Evolutionary conservation across 768 basidiomycete species (phyloP).

Genomic region (Serendipita vermifera): DNA sequence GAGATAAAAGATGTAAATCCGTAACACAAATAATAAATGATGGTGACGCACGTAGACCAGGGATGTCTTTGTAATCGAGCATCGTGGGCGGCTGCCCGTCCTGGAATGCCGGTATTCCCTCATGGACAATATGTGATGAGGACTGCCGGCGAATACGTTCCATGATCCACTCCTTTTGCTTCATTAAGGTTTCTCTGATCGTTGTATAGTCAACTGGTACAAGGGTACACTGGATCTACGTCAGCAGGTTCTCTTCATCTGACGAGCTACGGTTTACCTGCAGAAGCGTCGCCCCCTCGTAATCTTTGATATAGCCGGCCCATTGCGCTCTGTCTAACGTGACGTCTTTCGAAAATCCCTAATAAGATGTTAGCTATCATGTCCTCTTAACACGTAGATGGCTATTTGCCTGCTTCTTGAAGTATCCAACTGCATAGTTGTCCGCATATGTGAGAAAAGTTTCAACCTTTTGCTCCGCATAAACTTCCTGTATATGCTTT

Average conservation of each 20-base stretch:
- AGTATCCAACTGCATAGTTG: slow-evolving; percentile 97
- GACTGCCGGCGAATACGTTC: slow-evolving; percentile 60
- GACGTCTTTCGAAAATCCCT: slow-evolving; percentile 93
- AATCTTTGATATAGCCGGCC: slow-evolving; percentile 99
- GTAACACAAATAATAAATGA: too few relatives aligned
- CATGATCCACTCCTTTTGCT: slow-evolving; percentile 53
- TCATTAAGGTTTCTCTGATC: slow-evolving; percentile 56
- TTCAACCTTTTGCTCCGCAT: slow-evolving; percentile 79
- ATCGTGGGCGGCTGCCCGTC: slow-evolving; percentile 36
- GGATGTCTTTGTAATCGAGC: slow-evolving; percentile 67
- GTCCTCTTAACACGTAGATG: background rate
- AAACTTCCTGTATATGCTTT: slow-evolving; percentile 70
- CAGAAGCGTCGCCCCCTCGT: slow-evolving; percentile 99
- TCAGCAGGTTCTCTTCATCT: slow-evolving; percentile 6
- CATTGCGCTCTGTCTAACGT: slow-evolving; percentile 79
- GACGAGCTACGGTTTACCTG: slow-evolving; percentile 30
- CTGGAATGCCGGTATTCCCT: slow-evolving; percentile 66
- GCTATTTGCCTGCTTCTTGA: slow-evolving; percentile 66
- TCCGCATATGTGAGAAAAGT: slow-evolving; percentile 97
- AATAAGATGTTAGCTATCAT: background rate
- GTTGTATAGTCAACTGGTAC: slow-evolving; percentile 72
- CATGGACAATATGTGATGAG: slow-evolving; percentile 71
- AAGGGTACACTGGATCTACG: slow-evolving; percentile 57
- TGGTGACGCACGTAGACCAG: slow-evolving; percentile 59
- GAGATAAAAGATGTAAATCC: background rate